Conservation (phyloP, 2,329 filamentous ascomycete genomes). For the Botryotinia globosa region DNA sequence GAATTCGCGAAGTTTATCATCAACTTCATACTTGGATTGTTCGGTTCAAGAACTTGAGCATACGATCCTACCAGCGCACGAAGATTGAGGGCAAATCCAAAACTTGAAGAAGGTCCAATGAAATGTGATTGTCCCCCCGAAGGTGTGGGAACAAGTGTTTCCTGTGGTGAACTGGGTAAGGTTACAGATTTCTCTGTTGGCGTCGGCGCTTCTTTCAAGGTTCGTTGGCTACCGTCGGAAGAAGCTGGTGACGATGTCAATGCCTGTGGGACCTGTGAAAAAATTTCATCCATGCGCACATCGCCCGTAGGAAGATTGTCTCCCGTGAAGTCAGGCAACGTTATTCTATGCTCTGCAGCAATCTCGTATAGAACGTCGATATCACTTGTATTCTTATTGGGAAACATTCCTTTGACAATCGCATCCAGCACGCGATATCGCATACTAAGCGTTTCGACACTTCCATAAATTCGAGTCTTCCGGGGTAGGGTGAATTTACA, state of each 20-base stretch:
- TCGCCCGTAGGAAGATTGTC: constrained; percentile 30
- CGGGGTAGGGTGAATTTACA: constrained; percentile 46
- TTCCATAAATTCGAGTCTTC: constrained; percentile 47
- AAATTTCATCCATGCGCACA: constrained; percentile 30
- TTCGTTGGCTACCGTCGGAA: constrained; percentile 14
- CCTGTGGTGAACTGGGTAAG: constrained; percentile 25
- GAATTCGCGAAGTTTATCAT: constrained; percentile 34
- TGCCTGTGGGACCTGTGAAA: constrained; percentile 27
- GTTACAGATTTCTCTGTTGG: constrained; percentile 17
- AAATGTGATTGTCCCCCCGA: constrained; percentile 34
- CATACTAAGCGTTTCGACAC: constrained; percentile 45
- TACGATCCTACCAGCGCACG: constrained; percentile 37
- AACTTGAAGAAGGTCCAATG: constrained; percentile 37
- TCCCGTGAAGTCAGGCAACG: constrained; percentile 40
- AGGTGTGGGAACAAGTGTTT: constrained; percentile 34
- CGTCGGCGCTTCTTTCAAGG: constrained; percentile 15
- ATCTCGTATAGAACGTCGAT: constrained; percentile 43
- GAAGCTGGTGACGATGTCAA: constrained; percentile 25
- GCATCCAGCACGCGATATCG: constrained; percentile 45
- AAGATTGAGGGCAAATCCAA: constrained; percentile 36
- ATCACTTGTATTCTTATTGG: constrained; percentile 41
- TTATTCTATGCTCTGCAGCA: constrained; percentile 41
- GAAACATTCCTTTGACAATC: constrained; percentile 43
- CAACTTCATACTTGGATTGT: constrained; percentile 32
- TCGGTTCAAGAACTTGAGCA: constrained; percentile 29